Evolutionary conservation across 257 asterid species (phyloP), one percentile per base, ranked within the genome.

Genomic region (Nicotiana tomentosiformis): DNA sequence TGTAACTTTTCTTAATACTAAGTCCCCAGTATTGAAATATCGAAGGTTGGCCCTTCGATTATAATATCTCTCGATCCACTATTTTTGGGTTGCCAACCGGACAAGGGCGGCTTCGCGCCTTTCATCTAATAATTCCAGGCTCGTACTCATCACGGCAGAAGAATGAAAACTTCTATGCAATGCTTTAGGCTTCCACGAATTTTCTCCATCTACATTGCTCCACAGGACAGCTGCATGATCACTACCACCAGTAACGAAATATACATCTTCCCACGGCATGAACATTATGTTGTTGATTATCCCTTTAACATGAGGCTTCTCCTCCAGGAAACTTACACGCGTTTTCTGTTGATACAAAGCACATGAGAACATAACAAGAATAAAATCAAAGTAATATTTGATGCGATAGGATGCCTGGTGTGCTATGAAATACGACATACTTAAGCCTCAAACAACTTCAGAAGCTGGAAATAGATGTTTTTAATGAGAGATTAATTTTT

Each of bases 171-270:
- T 82, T 86, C 86, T 91, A 85, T 96, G 99, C 87, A 96, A 68
- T 33, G 90, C 9, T 80, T 86, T 88, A 77, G 92, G 89, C 83
- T 88, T 92, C 98, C 98, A 96, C 58, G 86, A 84, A 88, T 85
- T 87, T 77, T 93, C 93, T 29, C 86, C 90, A 46, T 87, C 93
- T 82, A 88, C 91, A 82, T 94, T 93, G 1, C 86, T 85, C 99
- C 99, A 96, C 46, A 96, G 89, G 86, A 96, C 64, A 32, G 91
- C 99, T 51, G 93, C 97, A 82, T 96, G 99, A 88, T 96, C 99
- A 80, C 97, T 91, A 67, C 99, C 99, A 69, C 97, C 97, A 51
- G 98, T 96, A 32, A 88, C 93, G 51, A 96, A 96, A 78, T 89
- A 88, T 82, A 79, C 89, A 43, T 93, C 93, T 0, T 91, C 97